Evolutionary conservation across 345 rosid genomes (phyloP).

Genomic region (Litchi chinensis): DNA sequence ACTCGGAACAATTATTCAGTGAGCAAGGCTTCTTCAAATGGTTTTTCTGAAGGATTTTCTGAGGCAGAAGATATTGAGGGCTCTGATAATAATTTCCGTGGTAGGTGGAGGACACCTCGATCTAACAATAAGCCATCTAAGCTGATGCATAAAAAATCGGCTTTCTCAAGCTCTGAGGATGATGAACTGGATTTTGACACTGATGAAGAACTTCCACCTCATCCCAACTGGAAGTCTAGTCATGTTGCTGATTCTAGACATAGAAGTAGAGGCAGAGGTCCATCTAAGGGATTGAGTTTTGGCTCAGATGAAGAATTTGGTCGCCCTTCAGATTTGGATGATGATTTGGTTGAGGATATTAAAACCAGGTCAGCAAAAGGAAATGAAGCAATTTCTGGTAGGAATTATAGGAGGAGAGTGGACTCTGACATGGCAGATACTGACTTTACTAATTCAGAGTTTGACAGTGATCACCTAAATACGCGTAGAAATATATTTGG

Average conservation of each 20-base stretch:
- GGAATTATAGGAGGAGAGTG: slow-evolving; percentile 38
- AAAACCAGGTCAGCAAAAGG: slow-evolving; percentile 33
- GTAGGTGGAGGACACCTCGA: slow-evolving; percentile 30
- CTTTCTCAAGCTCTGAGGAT: slow-evolving; percentile 46
- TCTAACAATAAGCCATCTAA: slow-evolving; percentile 36
- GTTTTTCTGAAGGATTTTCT: slow-evolving; percentile 47
- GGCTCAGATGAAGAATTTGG: slow-evolving; percentile 75
- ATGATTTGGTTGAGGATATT: slow-evolving; percentile 38
- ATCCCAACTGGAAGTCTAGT: slow-evolving; percentile 75
- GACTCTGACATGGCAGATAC: slow-evolving; percentile 27
- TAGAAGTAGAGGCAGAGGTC: slow-evolving; percentile 33
- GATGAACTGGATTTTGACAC: slow-evolving; percentile 56
- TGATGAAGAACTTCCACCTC: slow-evolving; percentile 58
- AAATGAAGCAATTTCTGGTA: slow-evolving; percentile 25
- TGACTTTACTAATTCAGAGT: slow-evolving; percentile 49
- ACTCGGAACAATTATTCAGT: slow-evolving; percentile 36
- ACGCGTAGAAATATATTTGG: slow-evolving; percentile 31
- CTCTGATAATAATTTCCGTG: slow-evolving; percentile 22
- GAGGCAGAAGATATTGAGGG: slow-evolving; percentile 45
- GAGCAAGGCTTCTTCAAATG: slow-evolving; percentile 36
- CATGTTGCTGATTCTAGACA: slow-evolving; percentile 55
- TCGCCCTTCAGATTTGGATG: slow-evolving; percentile 59
- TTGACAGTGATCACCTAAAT: slow-evolving; percentile 33
- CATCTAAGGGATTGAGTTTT: slow-evolving; percentile 50
- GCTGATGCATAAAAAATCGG: slow-evolving; percentile 25